These are phyloP conservation scores for Curvularia hawaiiensis DNA, from an alignment of 2,329 filamentous ascomycete species.

Conservation along the genomic window DNA sequence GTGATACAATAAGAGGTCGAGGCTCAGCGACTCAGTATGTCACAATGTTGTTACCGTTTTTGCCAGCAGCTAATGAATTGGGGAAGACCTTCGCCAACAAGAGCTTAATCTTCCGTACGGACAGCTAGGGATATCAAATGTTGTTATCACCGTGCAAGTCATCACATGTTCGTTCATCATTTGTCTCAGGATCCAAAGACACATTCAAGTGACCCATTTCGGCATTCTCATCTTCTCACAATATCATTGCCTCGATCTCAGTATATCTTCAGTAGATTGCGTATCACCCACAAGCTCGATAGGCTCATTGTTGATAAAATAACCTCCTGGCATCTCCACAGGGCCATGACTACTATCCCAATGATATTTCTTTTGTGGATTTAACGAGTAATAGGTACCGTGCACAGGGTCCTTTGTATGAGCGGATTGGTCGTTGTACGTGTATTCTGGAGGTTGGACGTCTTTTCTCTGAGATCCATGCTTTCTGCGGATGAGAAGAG, in stretches of 20 bases:
- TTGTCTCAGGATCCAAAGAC: not conserved
- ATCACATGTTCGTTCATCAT: not conserved
- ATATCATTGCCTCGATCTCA: constrained; percentile 2
- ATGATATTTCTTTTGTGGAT: constrained; percentile 5
- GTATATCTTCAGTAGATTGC: constrained; percentile 3
- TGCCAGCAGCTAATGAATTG: not conserved
- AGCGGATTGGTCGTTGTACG: not conserved
- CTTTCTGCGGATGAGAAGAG: constrained; percentile 18
- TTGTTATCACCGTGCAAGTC: not conserved
- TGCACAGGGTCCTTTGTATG: constrained; percentile 1
- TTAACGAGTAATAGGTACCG: constrained; percentile 1
- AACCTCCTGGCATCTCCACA: constrained; percentile 16
- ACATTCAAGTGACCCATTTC: not conserved
- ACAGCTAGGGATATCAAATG: not conserved
- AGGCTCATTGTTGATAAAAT: constrained; percentile 14
- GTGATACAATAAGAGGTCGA: not conserved
- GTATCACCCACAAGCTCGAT: constrained; percentile 11
- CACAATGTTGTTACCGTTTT: not conserved
- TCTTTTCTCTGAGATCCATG: constrained; percentile 3
- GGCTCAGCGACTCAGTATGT: not conserved
- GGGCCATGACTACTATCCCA: constrained; percentile 13
- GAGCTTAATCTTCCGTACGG: not conserved
- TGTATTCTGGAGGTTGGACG: constrained; percentile 7
- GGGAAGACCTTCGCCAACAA: not conserved
- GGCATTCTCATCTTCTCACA: not conserved